These are phyloP conservation scores for Leccinum subatratum DNA, from an alignment of 1,284 basidiomycete genomes.

Conservation along the genomic window DNA sequence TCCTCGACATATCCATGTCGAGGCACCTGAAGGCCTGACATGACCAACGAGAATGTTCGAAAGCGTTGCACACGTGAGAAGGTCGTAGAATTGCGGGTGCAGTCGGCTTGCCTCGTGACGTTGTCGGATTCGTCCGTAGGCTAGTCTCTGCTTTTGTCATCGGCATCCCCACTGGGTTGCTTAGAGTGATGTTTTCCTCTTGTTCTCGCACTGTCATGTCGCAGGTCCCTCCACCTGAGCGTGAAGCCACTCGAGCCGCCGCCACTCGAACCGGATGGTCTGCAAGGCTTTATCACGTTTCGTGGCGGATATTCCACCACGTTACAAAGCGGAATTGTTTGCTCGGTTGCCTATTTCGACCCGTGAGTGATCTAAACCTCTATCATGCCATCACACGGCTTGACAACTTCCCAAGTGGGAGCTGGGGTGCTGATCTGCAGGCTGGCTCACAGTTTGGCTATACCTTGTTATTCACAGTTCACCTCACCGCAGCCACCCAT, in stretches of 20 bases:
- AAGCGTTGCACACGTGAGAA: no score
- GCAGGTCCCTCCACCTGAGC: slow-evolving; percentile 2
- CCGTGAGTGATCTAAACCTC: slow-evolving; percentile 37
- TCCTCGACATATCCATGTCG: no score
- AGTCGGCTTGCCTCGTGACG: no score
- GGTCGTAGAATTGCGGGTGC: no score
- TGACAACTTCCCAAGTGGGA: slow-evolving; percentile 38
- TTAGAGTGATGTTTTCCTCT: neutral
- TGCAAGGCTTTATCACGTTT: slow-evolving; percentile 17
- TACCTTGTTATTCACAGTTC: slow-evolving; percentile 68
- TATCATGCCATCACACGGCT: neutral
- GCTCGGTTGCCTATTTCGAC: slow-evolving; percentile 53
- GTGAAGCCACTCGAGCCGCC: slow-evolving; percentile 7
- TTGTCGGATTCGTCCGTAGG: no score
- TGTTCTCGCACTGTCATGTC: slow-evolving; percentile 16
- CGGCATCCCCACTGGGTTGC: no score
- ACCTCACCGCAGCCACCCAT: slow-evolving; percentile 56
- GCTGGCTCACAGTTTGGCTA: slow-evolving; percentile 67
- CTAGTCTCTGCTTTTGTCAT: no score
- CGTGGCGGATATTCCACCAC: slow-evolving; percentile 35
- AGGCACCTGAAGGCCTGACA: no score
- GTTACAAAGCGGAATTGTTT: slow-evolving; percentile 45
- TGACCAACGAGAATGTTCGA: no score
- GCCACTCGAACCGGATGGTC: slow-evolving; percentile 18
- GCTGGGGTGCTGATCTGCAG: slow-evolving; percentile 56